phyloP scores from a whole-genome alignment of 345 rosid species.

The Brassica incana region DNA sequence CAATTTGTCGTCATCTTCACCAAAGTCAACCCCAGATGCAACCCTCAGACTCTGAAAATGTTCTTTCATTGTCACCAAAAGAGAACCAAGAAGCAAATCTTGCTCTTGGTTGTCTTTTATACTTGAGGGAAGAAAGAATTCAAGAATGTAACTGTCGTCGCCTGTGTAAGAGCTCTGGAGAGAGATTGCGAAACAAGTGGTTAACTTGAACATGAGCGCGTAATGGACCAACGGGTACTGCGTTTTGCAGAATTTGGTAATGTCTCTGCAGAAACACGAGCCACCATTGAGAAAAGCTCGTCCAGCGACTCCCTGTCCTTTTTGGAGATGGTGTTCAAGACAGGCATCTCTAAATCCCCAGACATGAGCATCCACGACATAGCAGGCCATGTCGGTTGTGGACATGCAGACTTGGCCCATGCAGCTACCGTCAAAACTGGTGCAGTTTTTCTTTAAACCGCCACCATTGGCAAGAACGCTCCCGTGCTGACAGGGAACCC shows the following conservation, averaged over 20 bases:
- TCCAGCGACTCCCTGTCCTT: slow-evolving; percentile 93
- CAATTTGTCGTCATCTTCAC: slow-evolving; percentile 51
- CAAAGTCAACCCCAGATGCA: slow-evolving; percentile 73
- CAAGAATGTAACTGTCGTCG: slow-evolving; percentile 80
- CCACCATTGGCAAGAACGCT: slow-evolving; percentile 81
- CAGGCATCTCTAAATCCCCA: background rate
- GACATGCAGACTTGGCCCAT: slow-evolving; percentile 93
- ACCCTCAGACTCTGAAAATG: slow-evolving; percentile 77
- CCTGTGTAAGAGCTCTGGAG: slow-evolving; percentile 78
- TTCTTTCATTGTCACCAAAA: slow-evolving; percentile 76
- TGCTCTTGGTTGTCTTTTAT: slow-evolving; percentile 50
- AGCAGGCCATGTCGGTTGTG: slow-evolving; percentile 41
- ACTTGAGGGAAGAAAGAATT: slow-evolving; percentile 72
- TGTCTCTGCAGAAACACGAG: slow-evolving; percentile 65
- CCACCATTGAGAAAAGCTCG: slow-evolving; percentile 73
- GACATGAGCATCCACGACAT: background rate
- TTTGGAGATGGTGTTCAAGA: slow-evolving; percentile 60
- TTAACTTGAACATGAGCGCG: slow-evolving; percentile 7
- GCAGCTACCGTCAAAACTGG: slow-evolving; percentile 88
- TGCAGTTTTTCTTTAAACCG: slow-evolving; percentile 81
- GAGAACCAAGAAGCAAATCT: slow-evolving; percentile 56
- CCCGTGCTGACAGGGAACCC: slow-evolving; percentile 94
- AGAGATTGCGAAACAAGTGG: slow-evolving; percentile 79
- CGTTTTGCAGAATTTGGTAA: background rate
- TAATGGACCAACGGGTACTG: background rate